A percentile compares a stretch with the other conserved stretches of the same genome.
Evolutionary conservation across 208 protist genomes (phyloP).

Genomic region (Leptomonas pyrrhocoris): DNA sequence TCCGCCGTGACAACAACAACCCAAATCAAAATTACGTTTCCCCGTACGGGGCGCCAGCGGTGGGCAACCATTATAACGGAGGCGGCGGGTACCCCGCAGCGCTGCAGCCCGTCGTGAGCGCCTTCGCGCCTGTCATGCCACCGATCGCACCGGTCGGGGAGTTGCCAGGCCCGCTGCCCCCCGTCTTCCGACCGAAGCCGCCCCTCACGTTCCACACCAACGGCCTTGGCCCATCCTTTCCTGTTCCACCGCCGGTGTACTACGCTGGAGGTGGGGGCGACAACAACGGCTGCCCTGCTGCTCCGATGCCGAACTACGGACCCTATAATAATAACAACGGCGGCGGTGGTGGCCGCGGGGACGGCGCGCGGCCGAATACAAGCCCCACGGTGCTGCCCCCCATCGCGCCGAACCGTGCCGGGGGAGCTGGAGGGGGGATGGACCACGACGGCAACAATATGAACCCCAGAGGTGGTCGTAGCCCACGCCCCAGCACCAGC

Average conservation of each 20-base stretch:
- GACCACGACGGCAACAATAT: background rate
- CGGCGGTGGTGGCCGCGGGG: background rate
- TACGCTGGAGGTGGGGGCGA: background rate
- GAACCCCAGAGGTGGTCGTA: background rate
- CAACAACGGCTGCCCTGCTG: background rate
- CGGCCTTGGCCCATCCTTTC: background rate
- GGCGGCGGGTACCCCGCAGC: constrained; percentile 1
- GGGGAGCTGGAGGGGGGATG: background rate
- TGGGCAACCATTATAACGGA: constrained; percentile 5
- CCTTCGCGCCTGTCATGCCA: constrained; percentile 32
- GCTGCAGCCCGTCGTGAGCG: constrained; percentile 23
- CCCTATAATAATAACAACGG: constrained; percentile 16
- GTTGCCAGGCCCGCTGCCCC: constrained; percentile 41
- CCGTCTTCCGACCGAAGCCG: constrained; percentile 48
- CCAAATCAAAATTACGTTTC: constrained; percentile 12
- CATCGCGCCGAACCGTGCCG: background rate
- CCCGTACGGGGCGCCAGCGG: constrained; percentile 22
- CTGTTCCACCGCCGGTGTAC: constrained; percentile 10
- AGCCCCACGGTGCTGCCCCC: constrained; percentile 26
- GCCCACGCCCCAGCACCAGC: constrained; percentile 20
- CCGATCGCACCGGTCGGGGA: constrained; percentile 26
- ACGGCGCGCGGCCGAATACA: constrained; percentile 10
- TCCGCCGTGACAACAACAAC: constrained; percentile 4
- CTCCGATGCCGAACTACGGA: constrained; percentile 8
- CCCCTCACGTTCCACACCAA: constrained; percentile 41